Percentiles rank a stretch among this genome's conserved stretches.
These are phyloP conservation scores for Isabelozyma heimii DNA, from an alignment of 805 yeast species.

Conservation along the genomic window DNA sequence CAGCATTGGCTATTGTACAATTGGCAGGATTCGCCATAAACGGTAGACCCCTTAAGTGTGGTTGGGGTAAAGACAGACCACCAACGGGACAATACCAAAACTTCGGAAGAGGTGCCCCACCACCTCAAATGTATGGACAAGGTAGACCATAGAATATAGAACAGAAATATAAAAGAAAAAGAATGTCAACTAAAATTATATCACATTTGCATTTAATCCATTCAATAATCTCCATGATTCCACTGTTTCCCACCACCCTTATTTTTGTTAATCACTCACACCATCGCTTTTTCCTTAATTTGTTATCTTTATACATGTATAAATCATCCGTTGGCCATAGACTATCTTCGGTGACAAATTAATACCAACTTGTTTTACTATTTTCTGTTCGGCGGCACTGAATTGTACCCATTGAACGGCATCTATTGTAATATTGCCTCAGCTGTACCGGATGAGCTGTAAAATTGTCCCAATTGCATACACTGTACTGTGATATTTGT, in stretches of 20 bases:
- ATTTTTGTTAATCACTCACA: no score
- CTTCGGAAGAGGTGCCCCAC: constrained; percentile 20
- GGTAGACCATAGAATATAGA: constrained; percentile 11
- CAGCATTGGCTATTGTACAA: constrained; percentile 84
- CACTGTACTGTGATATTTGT: no score
- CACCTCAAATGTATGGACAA: constrained; percentile 27
- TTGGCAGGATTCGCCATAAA: constrained; percentile 66
- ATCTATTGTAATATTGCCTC: no score
- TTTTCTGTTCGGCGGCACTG: neutral
- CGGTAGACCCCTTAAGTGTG: constrained; percentile 77
- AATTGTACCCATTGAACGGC: neutral
- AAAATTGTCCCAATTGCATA: no score
- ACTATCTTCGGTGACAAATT: neutral
- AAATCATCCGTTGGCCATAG: neutral
- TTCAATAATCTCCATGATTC: neutral
- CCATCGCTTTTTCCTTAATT: neutral
- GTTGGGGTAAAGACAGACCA: constrained; percentile 76
- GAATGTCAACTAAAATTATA: neutral
- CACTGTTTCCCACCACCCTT: neutral
- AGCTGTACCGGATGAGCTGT: no score
- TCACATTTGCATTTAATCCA: neutral
- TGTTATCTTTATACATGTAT: neutral
- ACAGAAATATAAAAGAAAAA: neutral
- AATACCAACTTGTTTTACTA: neutral
- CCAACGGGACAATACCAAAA: constrained; percentile 26